phyloP scores from a whole-genome alignment of 164 flowering plant genomes.

The Kalanchoe fedtschenkoi region DNA sequence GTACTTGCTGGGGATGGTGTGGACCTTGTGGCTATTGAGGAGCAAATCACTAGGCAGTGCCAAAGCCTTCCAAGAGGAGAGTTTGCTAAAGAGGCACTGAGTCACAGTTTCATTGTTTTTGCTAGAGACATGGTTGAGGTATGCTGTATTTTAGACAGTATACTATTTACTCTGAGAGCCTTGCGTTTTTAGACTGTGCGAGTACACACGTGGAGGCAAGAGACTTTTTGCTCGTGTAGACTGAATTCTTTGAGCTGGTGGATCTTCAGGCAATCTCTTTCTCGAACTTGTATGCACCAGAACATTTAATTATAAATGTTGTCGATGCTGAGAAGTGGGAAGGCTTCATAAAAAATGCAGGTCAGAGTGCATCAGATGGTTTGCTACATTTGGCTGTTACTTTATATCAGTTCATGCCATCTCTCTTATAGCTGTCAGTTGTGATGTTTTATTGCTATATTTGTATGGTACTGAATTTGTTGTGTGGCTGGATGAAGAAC shows the following conservation, averaged over 20 bases:
- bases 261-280: constrained; percentile 71
- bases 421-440: neutral
- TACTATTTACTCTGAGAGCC: neutral
- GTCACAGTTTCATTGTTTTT: constrained; percentile 71
- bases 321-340: constrained; percentile 96
- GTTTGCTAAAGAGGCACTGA: constrained; percentile 69
- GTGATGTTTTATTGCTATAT: neutral
- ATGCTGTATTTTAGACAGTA: constrained; percentile 13
- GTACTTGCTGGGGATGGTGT: constrained; percentile 82
- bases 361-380: constrained; percentile 21
- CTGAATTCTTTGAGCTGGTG: neutral
- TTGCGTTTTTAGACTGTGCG: neutral
- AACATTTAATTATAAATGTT: constrained; percentile 86
- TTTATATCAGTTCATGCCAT: neutral
- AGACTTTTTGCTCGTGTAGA: neutral
- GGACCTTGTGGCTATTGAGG: constrained; percentile 54
- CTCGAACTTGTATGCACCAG: constrained; percentile 92
- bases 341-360: constrained; percentile 79
- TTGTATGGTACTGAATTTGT: neutral
- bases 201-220: neutral
- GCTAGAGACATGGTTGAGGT: constrained; percentile 95
- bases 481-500: neutral
- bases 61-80: constrained; percentile 77
- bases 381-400: neutral
- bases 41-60: constrained; percentile 71